Percentiles rank a stretch among this genome's conserved stretches.
Conservation (phyloP, 768 basidiomycete species). For the Goffeauzyma gilvescens region DNA sequence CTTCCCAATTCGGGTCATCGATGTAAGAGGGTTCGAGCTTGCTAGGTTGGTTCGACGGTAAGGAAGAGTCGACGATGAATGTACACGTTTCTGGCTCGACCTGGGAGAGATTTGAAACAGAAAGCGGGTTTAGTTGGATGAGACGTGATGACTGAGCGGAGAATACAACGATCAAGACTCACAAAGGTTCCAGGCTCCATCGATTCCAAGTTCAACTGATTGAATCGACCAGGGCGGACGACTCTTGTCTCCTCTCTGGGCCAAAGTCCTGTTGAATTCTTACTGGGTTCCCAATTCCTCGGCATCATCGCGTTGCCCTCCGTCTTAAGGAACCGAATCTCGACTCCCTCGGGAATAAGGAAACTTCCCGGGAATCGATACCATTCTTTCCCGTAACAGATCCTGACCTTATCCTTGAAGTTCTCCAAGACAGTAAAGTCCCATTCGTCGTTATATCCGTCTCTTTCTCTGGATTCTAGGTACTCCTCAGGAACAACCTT, state of each 20-base stretch:
- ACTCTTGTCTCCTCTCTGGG: slow-evolving; percentile 45
- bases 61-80: slow-evolving; percentile 79
- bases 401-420: slow-evolving; percentile 42
- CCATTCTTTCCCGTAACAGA: slow-evolving; percentile 94
- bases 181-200: slow-evolving; percentile 55
- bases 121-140: neutral
- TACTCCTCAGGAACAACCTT: slow-evolving; percentile 22
- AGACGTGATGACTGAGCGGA: neutral
- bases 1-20: slow-evolving; percentile 55
- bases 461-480: slow-evolving; percentile 31
- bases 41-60: slow-evolving; percentile 45
- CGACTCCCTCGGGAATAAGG: slow-evolving; percentile 61
- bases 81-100: slow-evolving; percentile 56
- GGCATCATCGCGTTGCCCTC: slow-evolving; percentile 81
- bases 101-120: slow-evolving; percentile 34
- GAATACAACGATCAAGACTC: slow-evolving; percentile 20
- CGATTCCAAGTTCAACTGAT: slow-evolving; percentile 64
- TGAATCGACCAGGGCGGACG: slow-evolving; percentile 46
- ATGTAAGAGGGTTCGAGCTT: slow-evolving; percentile 62
- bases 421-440: slow-evolving; percentile 41
- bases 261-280: slow-evolving; percentile 35
- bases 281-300: slow-evolving; percentile 44
- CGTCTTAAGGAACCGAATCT: slow-evolving; percentile 75
- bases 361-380: slow-evolving; percentile 81
- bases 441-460: slow-evolving; percentile 44